A percentile compares a stretch with the other conserved stretches of the same genome.
Conservation (phyloP, 129 eudicot genomes). For the Centrapalus pauciflorus region DNA sequence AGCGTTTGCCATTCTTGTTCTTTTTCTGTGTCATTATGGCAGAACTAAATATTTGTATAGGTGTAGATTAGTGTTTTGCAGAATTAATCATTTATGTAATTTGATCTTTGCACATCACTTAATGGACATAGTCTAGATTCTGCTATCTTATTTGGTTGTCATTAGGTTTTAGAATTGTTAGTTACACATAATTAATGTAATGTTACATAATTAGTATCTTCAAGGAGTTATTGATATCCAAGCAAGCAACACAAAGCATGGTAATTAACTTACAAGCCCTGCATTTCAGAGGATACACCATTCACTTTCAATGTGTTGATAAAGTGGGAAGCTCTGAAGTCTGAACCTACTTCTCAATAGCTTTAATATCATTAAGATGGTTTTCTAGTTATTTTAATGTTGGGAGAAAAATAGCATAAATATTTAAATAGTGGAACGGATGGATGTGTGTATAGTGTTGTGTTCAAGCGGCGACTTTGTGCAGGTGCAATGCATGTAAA, state of each 20-base stretch:
- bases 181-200: neutral
- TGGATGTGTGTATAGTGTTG: neutral
- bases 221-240: neutral
- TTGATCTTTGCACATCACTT: neutral
- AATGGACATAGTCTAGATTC: constrained; percentile 4
- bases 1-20: constrained; percentile 1
- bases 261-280: neutral
- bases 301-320: neutral
- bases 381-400: constrained; percentile 1
- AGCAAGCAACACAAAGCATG: neutral
- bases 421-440: constrained; percentile 1
- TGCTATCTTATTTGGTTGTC: constrained; percentile 2
- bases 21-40: neutral
- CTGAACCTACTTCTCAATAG: neutral
- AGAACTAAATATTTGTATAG: neutral
- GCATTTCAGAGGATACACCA: neutral
- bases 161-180: neutral
- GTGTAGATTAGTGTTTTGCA: constrained; percentile 1
- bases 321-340: neutral
- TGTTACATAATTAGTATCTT: neutral
- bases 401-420: neutral
- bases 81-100: neutral
- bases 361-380: neutral
- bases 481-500: neutral
- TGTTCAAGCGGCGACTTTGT: neutral